Conservation (phyloP, 208 protist species). For the Tetramitus jugosus region DNA sequence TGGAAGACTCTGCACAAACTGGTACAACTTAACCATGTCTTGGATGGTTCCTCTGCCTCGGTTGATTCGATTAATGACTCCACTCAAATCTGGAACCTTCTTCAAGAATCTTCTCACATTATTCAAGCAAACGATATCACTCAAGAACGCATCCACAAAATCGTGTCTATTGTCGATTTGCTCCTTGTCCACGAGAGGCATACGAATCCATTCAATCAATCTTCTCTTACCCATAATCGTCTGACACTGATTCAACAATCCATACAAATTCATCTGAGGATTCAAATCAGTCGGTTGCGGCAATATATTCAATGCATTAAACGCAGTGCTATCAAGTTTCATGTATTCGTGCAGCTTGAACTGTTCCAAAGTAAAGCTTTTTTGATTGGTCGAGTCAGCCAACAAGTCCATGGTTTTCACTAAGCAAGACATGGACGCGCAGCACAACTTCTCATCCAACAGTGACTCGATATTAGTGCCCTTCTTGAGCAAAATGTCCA, state of each 20-base stretch:
- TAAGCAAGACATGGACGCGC: too few species aligned
- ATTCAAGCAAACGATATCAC: slow-evolving; percentile 69
- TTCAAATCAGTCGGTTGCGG: neutral
- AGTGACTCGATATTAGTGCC: neutral
- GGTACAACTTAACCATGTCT: slow-evolving; percentile 25
- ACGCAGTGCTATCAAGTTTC: neutral
- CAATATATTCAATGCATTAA: neutral
- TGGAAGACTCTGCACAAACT: neutral
- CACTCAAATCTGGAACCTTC: slow-evolving; percentile 80
- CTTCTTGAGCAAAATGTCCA: neutral
- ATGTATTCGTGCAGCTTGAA: neutral
- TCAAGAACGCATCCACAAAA: slow-evolving; percentile 80
- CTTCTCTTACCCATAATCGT: slow-evolving; percentile 89
- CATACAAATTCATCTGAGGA: neutral
- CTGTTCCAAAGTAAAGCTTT: neutral
- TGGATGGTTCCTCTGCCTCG: slow-evolving; percentile 45
- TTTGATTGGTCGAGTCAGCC: neutral
- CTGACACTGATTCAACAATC: slow-evolving; percentile 2
- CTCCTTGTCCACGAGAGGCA: slow-evolving; percentile 78
- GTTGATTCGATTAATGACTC: slow-evolving; percentile 77
- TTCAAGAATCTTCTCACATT: slow-evolving; percentile 51
- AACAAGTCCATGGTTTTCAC: too few species aligned
- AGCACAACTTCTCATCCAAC: too few species aligned
- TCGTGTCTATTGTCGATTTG: slow-evolving; percentile 76
- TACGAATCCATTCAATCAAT: slow-evolving; percentile 91